These are phyloP conservation scores for Eucalyptus paniculata DNA, from an alignment of 345 rosid genomes.

Conservation along the genomic window DNA sequence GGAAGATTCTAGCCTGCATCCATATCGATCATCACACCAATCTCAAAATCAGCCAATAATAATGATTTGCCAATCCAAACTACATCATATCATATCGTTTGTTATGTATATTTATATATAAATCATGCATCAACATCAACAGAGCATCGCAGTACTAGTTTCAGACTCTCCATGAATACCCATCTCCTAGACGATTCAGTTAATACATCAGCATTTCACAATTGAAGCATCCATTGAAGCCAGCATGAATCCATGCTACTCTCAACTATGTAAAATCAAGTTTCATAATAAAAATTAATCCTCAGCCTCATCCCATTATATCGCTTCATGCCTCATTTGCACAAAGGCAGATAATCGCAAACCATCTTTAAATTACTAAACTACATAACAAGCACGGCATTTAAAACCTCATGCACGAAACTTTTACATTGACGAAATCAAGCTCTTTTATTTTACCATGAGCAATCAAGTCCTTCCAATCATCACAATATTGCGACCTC, in stretches of 20 bases:
- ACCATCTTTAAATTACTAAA: neutral
- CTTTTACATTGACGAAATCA: neutral
- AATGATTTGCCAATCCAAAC: neutral
- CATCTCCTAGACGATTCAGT: neutral
- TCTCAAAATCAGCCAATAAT: neutral
- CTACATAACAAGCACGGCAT: neutral
- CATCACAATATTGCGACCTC: neutral
- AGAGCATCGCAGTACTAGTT: neutral
- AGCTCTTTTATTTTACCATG: neutral
- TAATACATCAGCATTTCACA: neutral
- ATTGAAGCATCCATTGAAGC: neutral
- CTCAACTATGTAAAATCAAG: neutral
- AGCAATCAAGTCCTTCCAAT: neutral
- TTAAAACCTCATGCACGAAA: neutral
- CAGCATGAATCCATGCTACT: neutral
- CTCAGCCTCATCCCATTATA: neutral
- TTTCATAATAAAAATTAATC: neutral
- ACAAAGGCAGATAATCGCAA: neutral
- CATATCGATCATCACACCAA: neutral
- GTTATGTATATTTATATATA: neutral
- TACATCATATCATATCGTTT: neutral
- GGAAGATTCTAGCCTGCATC: constrained; percentile 80
- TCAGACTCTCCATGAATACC: neutral
- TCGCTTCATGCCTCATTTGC: neutral
- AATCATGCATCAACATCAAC: neutral